These are phyloP conservation scores for Neurospora sp. DNA, from an alignment of 2,329 filamentous ascomycete species.

Conservation along the genomic window DNA sequence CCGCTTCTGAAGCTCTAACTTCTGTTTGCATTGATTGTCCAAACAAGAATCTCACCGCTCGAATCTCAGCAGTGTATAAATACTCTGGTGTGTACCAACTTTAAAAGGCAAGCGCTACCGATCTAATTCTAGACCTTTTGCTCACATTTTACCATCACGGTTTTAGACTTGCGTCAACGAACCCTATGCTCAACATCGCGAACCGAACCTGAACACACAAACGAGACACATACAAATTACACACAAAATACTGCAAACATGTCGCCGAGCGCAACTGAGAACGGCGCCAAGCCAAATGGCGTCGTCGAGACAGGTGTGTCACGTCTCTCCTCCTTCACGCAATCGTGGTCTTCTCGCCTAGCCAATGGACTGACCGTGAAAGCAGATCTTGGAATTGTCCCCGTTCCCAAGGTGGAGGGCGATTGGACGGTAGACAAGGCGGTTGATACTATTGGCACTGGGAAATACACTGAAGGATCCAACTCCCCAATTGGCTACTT, in stretches of 20 bases:
- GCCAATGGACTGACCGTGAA: not conserved
- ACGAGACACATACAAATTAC: not conserved
- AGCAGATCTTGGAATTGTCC: slow-evolving; percentile 18
- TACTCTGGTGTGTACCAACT: not conserved
- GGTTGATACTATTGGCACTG: slow-evolving; percentile 51
- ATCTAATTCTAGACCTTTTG: not conserved
- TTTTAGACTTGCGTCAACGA: not conserved
- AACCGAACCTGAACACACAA: not conserved
- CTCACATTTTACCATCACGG: not conserved
- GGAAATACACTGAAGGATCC: slow-evolving; percentile 49
- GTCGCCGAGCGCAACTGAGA: slow-evolving; percentile 11
- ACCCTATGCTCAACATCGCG: not conserved
- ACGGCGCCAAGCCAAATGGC: not conserved
- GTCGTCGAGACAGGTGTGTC: not conserved
- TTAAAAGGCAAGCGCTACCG: not conserved
- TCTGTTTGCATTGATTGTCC: not conserved
- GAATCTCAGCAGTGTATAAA: not conserved
- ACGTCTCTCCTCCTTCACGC: not conserved
- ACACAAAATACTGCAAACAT: slow-evolving; percentile 2
- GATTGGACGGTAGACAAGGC: slow-evolving; percentile 53
- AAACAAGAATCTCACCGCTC: not conserved
- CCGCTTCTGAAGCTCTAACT: not conserved
- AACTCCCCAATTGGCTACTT: slow-evolving; percentile 82
- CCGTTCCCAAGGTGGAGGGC: slow-evolving; percentile 31
- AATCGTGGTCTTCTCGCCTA: not conserved